phyloP scores from a whole-genome alignment of 306 rosid species.

The Alnus glutinosa region DNA sequence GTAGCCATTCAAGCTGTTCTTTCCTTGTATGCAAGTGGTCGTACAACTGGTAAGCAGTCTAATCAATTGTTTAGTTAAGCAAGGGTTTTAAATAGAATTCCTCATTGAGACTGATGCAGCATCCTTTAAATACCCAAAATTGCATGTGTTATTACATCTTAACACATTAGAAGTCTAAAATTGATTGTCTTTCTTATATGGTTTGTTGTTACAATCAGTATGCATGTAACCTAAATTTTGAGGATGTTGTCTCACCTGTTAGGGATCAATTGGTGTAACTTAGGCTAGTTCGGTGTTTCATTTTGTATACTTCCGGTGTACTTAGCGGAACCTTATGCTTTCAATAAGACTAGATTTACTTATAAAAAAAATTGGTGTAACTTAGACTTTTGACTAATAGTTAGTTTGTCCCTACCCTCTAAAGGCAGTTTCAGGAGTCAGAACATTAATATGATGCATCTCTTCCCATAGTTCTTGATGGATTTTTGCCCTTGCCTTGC shows the following conservation, averaged over 20 bases:
- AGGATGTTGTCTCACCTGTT: not conserved
- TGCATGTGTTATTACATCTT: not conserved
- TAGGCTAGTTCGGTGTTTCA: no score
- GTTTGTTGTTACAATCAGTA: not conserved
- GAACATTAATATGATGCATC: not conserved
- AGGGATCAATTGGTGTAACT: conserved; percentile 2
- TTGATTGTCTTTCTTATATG: not conserved
- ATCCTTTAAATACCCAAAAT: not conserved
- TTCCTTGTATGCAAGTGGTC: conserved; percentile 97
- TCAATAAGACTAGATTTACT: no score
- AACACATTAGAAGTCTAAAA: not conserved
- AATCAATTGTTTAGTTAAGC: conserved; percentile 12
- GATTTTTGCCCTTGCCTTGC: conserved; percentile 23
- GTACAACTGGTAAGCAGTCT: conserved; percentile 83
- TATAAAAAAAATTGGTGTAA: no score
- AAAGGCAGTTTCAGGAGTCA: not conserved
- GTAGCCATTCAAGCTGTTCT: conserved; percentile 99
- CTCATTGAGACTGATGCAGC: conserved; percentile 1
- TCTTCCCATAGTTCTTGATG: conserved; percentile 1
- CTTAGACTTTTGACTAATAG: not conserved
- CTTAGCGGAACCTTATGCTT: no score
- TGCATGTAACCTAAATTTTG: not conserved
- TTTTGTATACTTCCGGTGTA: no score
- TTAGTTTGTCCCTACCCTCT: conserved; percentile 11
- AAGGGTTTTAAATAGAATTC: conserved; percentile 19